Conservation (phyloP, 192 early-diverging fungal species). For the Umbelopsis ramanniana region DNA sequence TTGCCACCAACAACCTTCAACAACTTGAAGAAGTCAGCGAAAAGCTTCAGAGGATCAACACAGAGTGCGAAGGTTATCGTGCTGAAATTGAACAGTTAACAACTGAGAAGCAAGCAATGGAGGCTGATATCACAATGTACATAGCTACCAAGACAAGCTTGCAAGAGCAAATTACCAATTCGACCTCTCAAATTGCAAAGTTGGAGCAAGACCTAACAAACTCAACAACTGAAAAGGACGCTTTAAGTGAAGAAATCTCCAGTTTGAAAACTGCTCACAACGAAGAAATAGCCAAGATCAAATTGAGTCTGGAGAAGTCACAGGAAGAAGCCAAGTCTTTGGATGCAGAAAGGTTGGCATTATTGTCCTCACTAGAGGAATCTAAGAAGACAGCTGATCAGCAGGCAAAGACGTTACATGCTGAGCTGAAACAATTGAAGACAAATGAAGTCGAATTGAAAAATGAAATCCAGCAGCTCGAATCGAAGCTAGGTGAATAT, state of each 20-base stretch:
- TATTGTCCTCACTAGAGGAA: background rate
- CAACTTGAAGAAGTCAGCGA: constrained; percentile 1
- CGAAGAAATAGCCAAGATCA: background rate
- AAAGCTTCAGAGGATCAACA: background rate
- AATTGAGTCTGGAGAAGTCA: background rate
- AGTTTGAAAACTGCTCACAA: background rate
- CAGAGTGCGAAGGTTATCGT: background rate
- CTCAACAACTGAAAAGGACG: background rate
- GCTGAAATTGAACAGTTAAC: background rate
- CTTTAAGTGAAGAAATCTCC: background rate
- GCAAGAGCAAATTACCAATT: background rate
- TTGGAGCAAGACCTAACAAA: background rate
- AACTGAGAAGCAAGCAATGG: background rate
- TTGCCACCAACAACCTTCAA: background rate
- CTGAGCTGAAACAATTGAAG: background rate
- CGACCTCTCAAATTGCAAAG: background rate
- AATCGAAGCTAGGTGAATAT: background rate
- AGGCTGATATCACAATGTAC: background rate
- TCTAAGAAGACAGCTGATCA: background rate
- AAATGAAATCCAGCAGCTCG: background rate
- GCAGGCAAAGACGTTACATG: background rate
- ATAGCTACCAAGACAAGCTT: background rate
- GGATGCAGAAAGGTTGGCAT: background rate
- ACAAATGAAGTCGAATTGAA: background rate
- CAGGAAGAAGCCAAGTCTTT: background rate